Evolutionary conservation across 345 rosid genomes (phyloP).

Genomic region (Eucalyptus dawsonii): DNA sequence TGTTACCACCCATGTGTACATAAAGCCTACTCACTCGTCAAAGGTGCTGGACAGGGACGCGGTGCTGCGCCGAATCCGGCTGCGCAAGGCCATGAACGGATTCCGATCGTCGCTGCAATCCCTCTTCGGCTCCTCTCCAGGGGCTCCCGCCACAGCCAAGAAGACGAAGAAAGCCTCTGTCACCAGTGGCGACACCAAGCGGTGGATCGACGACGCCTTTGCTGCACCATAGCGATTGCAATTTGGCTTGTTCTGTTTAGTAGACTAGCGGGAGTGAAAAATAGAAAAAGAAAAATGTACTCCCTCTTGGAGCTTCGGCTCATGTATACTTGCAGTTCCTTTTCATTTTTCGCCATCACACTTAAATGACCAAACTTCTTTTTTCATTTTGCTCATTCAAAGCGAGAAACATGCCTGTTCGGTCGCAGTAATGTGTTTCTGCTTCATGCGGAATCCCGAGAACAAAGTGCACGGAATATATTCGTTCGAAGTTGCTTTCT

Average conservation of each 20-base stretch:
- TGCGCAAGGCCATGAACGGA: constrained; percentile 24
- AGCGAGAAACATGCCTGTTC: background rate
- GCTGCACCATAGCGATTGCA: constrained; percentile 18
- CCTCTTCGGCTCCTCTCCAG: constrained; percentile 1
- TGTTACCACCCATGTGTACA: constrained; percentile 9
- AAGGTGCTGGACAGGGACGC: constrained; percentile 15
- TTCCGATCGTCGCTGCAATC: constrained; percentile 7
- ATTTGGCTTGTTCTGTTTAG: background rate
- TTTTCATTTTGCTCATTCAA: background rate
- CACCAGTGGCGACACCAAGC: background rate
- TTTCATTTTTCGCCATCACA: background rate
- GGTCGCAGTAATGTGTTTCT: background rate
- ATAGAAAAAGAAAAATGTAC: background rate
- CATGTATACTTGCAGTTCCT: background rate
- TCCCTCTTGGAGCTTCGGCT: background rate
- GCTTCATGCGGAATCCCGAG: background rate
- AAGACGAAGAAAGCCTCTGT: background rate
- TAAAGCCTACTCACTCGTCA: constrained; percentile 11
- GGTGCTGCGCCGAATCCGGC: constrained; percentile 33
- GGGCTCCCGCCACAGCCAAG: background rate
- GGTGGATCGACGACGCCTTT: constrained; percentile 46
- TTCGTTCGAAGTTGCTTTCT: background rate
- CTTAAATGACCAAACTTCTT: background rate
- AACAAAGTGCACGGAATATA: background rate
- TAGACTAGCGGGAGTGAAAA: background rate